phyloP scores from a whole-genome alignment of 2,329 filamentous ascomycete species.

The Seiridium unicorne region DNA sequence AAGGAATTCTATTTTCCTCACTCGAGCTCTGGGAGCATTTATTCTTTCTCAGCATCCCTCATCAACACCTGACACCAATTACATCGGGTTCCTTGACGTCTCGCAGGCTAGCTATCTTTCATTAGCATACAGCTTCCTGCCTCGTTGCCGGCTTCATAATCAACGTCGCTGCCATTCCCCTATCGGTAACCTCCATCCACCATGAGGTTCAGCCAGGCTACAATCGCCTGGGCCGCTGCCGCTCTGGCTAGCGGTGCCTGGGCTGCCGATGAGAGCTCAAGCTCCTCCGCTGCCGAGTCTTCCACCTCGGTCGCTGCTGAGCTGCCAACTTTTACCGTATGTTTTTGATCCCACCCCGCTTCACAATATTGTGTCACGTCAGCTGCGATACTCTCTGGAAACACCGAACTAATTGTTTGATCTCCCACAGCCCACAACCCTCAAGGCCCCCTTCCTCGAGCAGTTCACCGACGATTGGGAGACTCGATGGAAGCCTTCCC shows the following conservation, averaged over 20 bases:
- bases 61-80: conserved; percentile 12
- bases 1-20: conserved; percentile 22
- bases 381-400: background rate
- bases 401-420: background rate
- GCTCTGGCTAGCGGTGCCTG: conserved; percentile 69
- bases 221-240: conserved; percentile 74
- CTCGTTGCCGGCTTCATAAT: background rate
- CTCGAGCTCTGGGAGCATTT: conserved; percentile 37
- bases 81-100: background rate
- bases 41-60: conserved; percentile 23
- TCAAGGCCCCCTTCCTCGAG: conserved; percentile 95
- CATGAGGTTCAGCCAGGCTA: conserved; percentile 83
- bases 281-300: conserved; percentile 42
- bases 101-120: conserved; percentile 5
- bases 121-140: conserved; percentile 9
- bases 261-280: conserved; percentile 60
- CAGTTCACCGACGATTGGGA: conserved; percentile 99
- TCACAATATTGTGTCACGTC: background rate
- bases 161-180: conserved; percentile 1
- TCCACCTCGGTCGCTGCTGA: conserved; percentile 59
- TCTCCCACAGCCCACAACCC: conserved; percentile 68
- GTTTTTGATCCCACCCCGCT: conserved; percentile 32
- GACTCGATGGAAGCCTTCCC: conserved; percentile 86
- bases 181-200: conserved; percentile 32
- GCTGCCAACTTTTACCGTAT: conserved; percentile 84